Conservation (phyloP, 2,329 filamentous ascomycete genomes). For the Cadophora luteo-olivacea region DNA sequence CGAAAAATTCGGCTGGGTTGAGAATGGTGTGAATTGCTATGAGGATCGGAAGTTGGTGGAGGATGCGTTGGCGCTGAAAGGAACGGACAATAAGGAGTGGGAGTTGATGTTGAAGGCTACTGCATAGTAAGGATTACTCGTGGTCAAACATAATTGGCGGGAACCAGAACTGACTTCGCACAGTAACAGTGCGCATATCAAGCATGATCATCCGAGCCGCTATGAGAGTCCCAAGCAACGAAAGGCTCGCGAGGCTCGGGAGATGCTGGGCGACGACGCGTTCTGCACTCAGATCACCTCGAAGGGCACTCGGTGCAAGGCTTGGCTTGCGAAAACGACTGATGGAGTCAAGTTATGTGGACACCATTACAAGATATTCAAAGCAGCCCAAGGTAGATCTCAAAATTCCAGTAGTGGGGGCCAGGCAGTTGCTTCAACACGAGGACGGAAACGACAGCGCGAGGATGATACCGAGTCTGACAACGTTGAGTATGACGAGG, state of each 20-base stretch:
- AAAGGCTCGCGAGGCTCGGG: neutral
- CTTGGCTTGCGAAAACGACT: neutral
- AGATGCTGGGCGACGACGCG: neutral
- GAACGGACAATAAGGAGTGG: conserved; percentile 6
- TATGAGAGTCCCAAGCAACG: conserved; percentile 8
- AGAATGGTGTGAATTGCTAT: conserved; percentile 3
- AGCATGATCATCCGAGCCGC: neutral
- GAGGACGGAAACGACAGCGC: neutral
- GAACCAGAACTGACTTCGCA: no score
- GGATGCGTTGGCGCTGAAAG: neutral
- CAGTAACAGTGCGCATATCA: conserved; percentile 12
- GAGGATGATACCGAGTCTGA: neutral
- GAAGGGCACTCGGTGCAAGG: neutral
- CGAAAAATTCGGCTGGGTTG: conserved; percentile 4
- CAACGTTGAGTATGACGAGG: neutral
- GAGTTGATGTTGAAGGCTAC: conserved; percentile 1
- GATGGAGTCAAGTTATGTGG: neutral
- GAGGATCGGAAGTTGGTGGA: conserved; percentile 12
- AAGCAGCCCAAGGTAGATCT: neutral
- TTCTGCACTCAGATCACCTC: neutral
- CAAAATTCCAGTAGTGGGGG: no score
- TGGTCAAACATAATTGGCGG: no score
- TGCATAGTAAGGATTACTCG: conserved; percentile 12
- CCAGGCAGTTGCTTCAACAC: neutral
- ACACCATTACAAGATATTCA: neutral